Percentiles rank a stretch among this genome's conserved stretches.
Evolutionary conservation across 2,329 filamentous ascomycete genomes (phyloP).

Genomic region (Geosmithia putterillii): DNA sequence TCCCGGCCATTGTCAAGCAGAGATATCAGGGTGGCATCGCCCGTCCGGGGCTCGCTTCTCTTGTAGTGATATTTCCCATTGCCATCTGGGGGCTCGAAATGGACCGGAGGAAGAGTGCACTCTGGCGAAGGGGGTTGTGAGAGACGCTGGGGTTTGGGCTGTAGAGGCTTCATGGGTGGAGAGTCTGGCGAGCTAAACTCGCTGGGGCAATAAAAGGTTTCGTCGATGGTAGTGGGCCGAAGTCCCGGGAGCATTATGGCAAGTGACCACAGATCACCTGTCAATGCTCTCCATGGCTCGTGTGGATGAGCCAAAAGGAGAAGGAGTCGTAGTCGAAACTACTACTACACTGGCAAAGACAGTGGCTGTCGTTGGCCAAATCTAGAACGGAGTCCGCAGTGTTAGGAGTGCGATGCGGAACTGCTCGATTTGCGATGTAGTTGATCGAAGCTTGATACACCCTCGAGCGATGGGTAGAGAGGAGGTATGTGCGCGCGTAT

Average conservation of each 20-base stretch:
- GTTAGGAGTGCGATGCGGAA: not conserved
- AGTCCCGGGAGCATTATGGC: not conserved
- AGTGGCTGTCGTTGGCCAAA: not conserved
- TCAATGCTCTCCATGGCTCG: not conserved
- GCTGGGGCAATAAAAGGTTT: not conserved
- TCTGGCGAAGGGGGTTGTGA: constrained; percentile 18
- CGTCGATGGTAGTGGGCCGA: not conserved
- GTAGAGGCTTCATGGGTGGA: constrained; percentile 9
- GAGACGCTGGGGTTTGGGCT: too few species aligned
- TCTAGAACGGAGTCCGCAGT: not conserved
- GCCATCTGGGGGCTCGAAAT: not conserved
- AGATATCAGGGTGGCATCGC: constrained; percentile 55
- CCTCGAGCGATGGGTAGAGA: not conserved
- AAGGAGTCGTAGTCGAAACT: not conserved
- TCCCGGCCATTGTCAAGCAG: constrained; percentile 50
- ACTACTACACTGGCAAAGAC: not conserved
- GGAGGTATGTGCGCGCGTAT: not conserved
- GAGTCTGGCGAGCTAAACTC: not conserved
- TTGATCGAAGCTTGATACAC: not conserved
- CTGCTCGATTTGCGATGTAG: not conserved
- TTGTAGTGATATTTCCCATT: not conserved
- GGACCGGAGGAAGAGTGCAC: constrained; percentile 26
- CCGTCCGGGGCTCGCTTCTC: constrained; percentile 43
- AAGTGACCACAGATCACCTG: not conserved
- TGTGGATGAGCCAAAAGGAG: not conserved